Conservation (phyloP, 1,139 yeast species). For the Meyerozyma elateridarum region DNA sequence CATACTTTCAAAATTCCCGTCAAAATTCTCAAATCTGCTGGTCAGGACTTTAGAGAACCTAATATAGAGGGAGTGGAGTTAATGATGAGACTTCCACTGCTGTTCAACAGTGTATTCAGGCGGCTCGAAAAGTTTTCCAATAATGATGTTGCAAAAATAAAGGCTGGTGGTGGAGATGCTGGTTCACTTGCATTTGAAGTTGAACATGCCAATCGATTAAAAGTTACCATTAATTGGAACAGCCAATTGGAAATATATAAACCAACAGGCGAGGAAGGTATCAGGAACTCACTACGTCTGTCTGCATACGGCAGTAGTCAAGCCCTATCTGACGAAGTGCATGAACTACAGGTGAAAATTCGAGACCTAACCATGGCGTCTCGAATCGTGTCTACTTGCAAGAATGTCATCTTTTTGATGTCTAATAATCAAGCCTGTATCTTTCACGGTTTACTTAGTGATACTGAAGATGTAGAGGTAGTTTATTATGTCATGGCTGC, state of each 20-base stretch:
- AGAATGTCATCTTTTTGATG: constrained; percentile 47
- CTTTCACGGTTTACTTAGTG: constrained; percentile 54
- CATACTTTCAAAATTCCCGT: constrained; percentile 61
- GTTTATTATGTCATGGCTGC: constrained; percentile 39
- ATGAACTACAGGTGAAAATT: neutral
- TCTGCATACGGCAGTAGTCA: neutral
- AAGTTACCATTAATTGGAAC: constrained; percentile 57
- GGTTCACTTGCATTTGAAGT: constrained; percentile 46
- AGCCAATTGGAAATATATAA: constrained; percentile 35
- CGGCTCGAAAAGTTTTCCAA: constrained; percentile 51
- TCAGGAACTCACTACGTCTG: neutral
- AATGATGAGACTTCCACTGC: constrained; percentile 46
- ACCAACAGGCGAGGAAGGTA: constrained; percentile 13
- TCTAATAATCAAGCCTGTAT: constrained; percentile 49
- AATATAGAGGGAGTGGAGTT: constrained; percentile 43
- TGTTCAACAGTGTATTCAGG: constrained; percentile 43
- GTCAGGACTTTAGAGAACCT: constrained; percentile 47
- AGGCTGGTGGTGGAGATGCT: constrained; percentile 29
- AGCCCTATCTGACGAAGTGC: neutral
- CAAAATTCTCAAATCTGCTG: constrained; percentile 40
- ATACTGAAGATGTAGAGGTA: constrained; percentile 51
- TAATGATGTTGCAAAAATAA: constrained; percentile 30
- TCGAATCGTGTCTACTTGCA: constrained; percentile 49
- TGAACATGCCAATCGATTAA: constrained; percentile 50
- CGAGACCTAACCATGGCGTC: constrained; percentile 32